Evolutionary conservation across 176 grass and related monocot genomes (phyloP).

Genomic region (Avena insularis): DNA sequence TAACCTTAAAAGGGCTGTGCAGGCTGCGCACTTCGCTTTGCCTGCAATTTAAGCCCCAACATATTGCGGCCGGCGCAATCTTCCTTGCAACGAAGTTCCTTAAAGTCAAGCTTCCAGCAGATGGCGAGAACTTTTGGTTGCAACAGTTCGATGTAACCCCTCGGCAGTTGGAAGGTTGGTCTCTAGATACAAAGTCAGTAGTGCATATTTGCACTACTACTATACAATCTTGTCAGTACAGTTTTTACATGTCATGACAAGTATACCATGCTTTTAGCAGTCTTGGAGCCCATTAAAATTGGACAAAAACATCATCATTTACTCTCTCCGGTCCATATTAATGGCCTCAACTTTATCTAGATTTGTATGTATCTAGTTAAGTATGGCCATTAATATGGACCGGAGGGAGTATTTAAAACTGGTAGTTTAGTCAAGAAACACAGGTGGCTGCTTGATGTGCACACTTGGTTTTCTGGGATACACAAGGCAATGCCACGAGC

Average conservation of each 20-base stretch:
- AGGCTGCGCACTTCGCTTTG: conserved; percentile 94
- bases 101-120: conserved; percentile 98
- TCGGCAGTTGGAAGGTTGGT: conserved; percentile 95
- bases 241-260: neutral
- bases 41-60: conserved; percentile 97
- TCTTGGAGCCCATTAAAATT: conserved; percentile 21
- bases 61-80: conserved; percentile 94
- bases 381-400: no score
- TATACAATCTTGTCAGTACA: conserved; percentile 25
- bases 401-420: neutral
- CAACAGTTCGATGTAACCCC: conserved; percentile 96
- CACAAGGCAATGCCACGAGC: neutral
- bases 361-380: no score
- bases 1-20: conserved; percentile 60
- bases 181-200: conserved; percentile 42
- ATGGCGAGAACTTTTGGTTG: conserved; percentile 96
- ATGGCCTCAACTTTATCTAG: no score
- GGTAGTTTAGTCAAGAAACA: conserved; percentile 17
- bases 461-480: conserved; percentile 2
- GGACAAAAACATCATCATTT: neutral
- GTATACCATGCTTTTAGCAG: conserved; percentile 9
- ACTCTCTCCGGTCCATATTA: no score
- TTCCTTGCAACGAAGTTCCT: conserved; percentile 96
- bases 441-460: neutral
- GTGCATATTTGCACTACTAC: conserved; percentile 24